phyloP scores from a whole-genome alignment of 2,329 filamentous ascomycete genomes.

The Pyrenochaeta sp. region DNA sequence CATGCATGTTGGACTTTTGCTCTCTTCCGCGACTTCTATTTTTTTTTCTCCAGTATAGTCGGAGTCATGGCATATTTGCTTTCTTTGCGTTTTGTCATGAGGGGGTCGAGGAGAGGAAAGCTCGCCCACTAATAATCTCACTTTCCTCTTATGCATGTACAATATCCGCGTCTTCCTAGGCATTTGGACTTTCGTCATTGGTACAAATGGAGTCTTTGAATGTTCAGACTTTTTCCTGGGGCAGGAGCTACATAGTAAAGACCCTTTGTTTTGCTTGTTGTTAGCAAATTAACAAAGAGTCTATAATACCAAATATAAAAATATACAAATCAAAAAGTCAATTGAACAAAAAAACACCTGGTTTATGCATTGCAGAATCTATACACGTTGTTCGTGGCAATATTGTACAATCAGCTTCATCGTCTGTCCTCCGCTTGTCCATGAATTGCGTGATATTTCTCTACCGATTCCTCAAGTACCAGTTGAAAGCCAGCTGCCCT shows the following conservation, averaged over 20 bases:
- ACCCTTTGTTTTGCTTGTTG: background rate
- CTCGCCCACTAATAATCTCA: slow-evolving; percentile 10
- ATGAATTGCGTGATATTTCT: too few species aligned
- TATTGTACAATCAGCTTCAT: slow-evolving; percentile 22
- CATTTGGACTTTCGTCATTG: too few species aligned
- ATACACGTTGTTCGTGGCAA: background rate
- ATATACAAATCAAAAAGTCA: slow-evolving; percentile 6
- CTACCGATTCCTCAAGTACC: slow-evolving; percentile 87
- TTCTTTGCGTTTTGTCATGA: background rate
- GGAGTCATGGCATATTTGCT: background rate
- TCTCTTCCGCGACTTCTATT: too few species aligned
- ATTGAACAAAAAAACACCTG: slow-evolving; percentile 4
- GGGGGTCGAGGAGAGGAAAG: slow-evolving; percentile 7
- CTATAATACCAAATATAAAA: background rate
- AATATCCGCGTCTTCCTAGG: background rate
- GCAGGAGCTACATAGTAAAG: background rate
- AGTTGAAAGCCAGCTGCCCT: slow-evolving; percentile 88
- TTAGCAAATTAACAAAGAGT: too few species aligned
- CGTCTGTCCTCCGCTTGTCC: too few species aligned
- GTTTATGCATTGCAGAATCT: background rate
- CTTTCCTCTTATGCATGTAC: slow-evolving; percentile 13
- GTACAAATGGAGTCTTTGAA: too few species aligned
- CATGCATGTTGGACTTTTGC: background rate
- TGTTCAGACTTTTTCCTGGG: background rate
- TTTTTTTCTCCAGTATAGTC: background rate